Conservation (phyloP, 768 basidiomycete genomes). For the Lactarius trivialis region DNA sequence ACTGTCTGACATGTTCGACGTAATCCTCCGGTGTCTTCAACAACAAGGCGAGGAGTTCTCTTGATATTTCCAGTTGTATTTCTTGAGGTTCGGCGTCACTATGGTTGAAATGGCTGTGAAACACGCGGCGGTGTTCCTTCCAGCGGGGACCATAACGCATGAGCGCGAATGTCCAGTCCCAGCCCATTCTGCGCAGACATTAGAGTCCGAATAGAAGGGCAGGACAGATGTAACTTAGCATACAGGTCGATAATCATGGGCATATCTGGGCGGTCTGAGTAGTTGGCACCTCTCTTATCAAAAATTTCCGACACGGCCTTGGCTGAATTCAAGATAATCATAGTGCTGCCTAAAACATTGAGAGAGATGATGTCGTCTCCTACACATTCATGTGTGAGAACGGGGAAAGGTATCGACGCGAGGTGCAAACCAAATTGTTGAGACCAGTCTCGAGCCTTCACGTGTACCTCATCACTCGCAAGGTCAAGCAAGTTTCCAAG, state of each 20-base stretch:
- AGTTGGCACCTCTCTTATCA: conserved; percentile 25
- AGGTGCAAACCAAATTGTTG: conserved; percentile 23
- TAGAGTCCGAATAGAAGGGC: background rate
- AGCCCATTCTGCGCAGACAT: conserved; percentile 23
- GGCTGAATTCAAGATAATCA: conserved; percentile 23
- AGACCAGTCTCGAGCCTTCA: conserved; percentile 24
- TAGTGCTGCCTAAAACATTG: conserved; percentile 20
- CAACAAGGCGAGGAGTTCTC: conserved; percentile 19
- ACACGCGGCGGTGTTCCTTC: conserved; percentile 25
- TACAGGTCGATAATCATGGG: conserved; percentile 25
- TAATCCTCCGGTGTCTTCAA: conserved; percentile 20
- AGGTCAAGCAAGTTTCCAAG: conserved; percentile 27
- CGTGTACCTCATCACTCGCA: conserved; percentile 19
- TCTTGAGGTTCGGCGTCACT: conserved; percentile 10
- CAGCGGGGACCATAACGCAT: conserved; percentile 25
- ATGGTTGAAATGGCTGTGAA: conserved; percentile 24
- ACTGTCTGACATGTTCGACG: conserved; percentile 18
- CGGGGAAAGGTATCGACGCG: background rate
- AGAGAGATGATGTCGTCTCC: conserved; percentile 21
- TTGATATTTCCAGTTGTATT: conserved; percentile 18
- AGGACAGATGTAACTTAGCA: background rate
- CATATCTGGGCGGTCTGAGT: conserved; percentile 26
- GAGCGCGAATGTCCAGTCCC: conserved; percentile 23
- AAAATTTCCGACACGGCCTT: conserved; percentile 24
- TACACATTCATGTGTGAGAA: background rate